These are phyloP conservation scores for Mycosphaerella sp. DNA, from an alignment of 2,329 filamentous ascomycete species.

Conservation along the genomic window DNA sequence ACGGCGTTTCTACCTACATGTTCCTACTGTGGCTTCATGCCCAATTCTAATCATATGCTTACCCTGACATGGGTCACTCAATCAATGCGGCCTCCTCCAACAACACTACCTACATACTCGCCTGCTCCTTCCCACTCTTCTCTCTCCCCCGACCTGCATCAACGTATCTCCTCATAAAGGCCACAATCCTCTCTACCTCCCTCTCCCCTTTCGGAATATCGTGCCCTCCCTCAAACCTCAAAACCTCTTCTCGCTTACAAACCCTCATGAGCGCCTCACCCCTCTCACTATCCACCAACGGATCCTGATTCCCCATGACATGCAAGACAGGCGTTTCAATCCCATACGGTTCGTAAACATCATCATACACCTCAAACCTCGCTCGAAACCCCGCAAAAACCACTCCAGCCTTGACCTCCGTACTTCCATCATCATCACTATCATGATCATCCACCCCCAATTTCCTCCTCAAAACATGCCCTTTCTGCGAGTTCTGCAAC, in stretches of 20 bases:
- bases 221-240: slow-evolving; percentile 19
- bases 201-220: slow-evolving; percentile 20
- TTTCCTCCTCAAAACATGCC: slow-evolving; percentile 13
- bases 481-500: slow-evolving; percentile 8
- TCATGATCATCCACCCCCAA: slow-evolving; percentile 1
- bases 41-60: too few species aligned
- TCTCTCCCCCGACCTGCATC: not conserved
- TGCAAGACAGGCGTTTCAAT: slow-evolving; percentile 20
- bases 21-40: too few species aligned
- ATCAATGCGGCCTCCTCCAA: too few species aligned
- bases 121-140: not conserved
- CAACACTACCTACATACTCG: not conserved
- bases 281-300: slow-evolving; percentile 18
- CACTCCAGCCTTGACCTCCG: slow-evolving; percentile 9
- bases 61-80: too few species aligned
- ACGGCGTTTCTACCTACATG: too few species aligned
- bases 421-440: not conserved
- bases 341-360: slow-evolving; percentile 15
- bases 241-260: slow-evolving; percentile 10
- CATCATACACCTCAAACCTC: slow-evolving; percentile 19
- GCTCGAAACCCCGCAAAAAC: slow-evolving; percentile 22
- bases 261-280: slow-evolving; percentile 19
- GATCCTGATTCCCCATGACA: slow-evolving; percentile 20
- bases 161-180: slow-evolving; percentile 15
- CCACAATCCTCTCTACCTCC: slow-evolving; percentile 14